A percentile compares a stretch with the other conserved stretches of the same genome.
These are phyloP conservation scores for Daldinia sp. DNA, from an alignment of 2,329 filamentous ascomycete species.

Conservation along the genomic window DNA sequence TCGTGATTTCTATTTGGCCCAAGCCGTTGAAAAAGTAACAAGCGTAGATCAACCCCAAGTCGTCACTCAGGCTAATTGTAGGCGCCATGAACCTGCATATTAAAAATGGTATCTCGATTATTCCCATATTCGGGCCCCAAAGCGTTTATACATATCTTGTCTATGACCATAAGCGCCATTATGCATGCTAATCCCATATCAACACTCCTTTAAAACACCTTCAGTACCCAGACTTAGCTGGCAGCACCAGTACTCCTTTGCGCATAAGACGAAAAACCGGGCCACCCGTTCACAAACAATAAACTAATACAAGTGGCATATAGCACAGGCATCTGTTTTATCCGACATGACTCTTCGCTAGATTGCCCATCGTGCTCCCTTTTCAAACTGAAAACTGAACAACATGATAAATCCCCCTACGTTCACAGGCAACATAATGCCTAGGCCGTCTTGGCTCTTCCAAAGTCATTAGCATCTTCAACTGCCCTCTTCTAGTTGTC, in stretches of 20 bases:
- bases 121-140: not conserved
- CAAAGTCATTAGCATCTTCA: not conserved
- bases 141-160: not conserved
- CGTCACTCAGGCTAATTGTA: no score
- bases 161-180: not conserved
- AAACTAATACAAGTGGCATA: not conserved
- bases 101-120: not conserved
- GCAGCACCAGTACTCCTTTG: not conserved
- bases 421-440: not conserved
- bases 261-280: not conserved
- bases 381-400: not conserved
- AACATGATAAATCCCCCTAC: not conserved
- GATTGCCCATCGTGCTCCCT: not conserved
- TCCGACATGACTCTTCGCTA: not conserved
- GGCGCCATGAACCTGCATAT: no score
- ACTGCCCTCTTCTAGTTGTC: slow-evolving; percentile 50
- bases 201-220: no score
- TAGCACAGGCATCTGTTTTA: not conserved
- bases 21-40: no score
- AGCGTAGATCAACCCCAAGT: no score
- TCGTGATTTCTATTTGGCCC: not conserved
- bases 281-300: not conserved
- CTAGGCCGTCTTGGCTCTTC: not conserved
- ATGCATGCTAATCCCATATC: slow-evolving; percentile 1
- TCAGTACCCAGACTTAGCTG: not conserved